Evolutionary conservation across 2,329 filamentous ascomycete species (phyloP).

Genomic region (Epichloe sylvatica): DNA sequence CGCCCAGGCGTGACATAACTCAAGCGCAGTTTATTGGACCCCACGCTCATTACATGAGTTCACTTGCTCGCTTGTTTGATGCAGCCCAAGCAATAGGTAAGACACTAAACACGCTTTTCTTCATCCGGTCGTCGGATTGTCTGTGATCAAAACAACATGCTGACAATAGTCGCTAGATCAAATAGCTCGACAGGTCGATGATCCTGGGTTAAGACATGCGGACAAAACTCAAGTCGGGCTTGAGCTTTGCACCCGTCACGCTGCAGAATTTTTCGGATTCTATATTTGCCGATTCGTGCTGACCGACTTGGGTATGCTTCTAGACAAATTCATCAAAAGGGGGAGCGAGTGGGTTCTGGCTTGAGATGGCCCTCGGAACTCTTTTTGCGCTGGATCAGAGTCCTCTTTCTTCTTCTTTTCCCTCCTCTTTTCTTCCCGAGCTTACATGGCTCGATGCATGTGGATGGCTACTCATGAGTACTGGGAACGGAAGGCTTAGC

Average conservation of each 20-base stretch:
- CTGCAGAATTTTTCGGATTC: constrained; percentile 94
- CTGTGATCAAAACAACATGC: background rate
- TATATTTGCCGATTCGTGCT: constrained; percentile 94
- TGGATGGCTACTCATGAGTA: background rate
- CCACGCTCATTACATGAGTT: constrained; percentile 80
- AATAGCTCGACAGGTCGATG: constrained; percentile 90
- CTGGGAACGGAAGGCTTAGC: background rate
- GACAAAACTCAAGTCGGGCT: constrained; percentile 91
- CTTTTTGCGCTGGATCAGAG: background rate
- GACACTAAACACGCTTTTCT: too few species aligned
- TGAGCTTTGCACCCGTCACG: constrained; percentile 83
- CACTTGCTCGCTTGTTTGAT: constrained; percentile 81
- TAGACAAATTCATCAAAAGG: constrained; percentile 95
- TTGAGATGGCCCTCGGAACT: background rate
- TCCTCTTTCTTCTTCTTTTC: background rate
- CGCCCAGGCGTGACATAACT: constrained; percentile 56
- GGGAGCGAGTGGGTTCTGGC: constrained; percentile 77
- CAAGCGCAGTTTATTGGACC: constrained; percentile 65
- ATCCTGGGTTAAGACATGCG: constrained; percentile 80
- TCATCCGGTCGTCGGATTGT: too few species aligned
- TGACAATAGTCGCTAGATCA: constrained; percentile 46
- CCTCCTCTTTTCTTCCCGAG: too few species aligned
- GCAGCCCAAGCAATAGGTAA: constrained; percentile 82
- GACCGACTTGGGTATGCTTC: constrained; percentile 63
- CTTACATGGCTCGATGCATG: background rate